Conservation (phyloP, 1,284 basidiomycete species). For the Cerioporus squamosus region DNA sequence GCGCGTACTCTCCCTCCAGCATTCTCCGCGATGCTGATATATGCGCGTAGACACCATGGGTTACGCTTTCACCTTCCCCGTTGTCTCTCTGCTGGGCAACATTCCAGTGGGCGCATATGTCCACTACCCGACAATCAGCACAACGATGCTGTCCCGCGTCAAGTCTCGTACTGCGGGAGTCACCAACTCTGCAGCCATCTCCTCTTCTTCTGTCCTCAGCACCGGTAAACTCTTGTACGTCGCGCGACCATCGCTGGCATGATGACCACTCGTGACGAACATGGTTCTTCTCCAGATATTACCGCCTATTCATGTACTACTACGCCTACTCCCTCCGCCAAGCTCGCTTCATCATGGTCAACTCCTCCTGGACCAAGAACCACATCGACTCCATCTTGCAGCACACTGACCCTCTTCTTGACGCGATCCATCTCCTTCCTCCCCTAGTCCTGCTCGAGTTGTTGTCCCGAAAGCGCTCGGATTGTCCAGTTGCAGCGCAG, state of each 20-base stretch:
- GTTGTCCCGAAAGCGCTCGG: slow-evolving; percentile 21
- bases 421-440: slow-evolving; percentile 42
- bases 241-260: not conserved
- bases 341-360: slow-evolving; percentile 87
- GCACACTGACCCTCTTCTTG: slow-evolving; percentile 53
- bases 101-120: slow-evolving; percentile 89
- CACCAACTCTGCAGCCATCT: slow-evolving; percentile 69
- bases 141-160: slow-evolving; percentile 91
- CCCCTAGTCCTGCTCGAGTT: slow-evolving; percentile 33
- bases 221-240: slow-evolving; percentile 76
- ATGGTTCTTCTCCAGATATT: slow-evolving; percentile 66
- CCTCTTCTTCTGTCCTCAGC: slow-evolving; percentile 64
- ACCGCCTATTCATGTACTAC: slow-evolving; percentile 83
- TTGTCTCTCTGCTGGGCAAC: slow-evolving; percentile 65
- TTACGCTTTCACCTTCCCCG: slow-evolving; percentile 91
- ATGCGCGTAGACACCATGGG: slow-evolving; percentile 90
- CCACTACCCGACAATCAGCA: slow-evolving; percentile 96
- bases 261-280: not conserved
- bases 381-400: slow-evolving; percentile 80
- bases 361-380: slow-evolving; percentile 93
- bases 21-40: not conserved
- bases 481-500: slow-evolving; percentile 35
- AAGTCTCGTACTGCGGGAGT: slow-evolving; percentile 60
- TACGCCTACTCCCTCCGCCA: slow-evolving; percentile 80
- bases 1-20: not conserved